Conservation (phyloP, 805 yeast species). For the Kluyveromyces starmeri region DNA sequence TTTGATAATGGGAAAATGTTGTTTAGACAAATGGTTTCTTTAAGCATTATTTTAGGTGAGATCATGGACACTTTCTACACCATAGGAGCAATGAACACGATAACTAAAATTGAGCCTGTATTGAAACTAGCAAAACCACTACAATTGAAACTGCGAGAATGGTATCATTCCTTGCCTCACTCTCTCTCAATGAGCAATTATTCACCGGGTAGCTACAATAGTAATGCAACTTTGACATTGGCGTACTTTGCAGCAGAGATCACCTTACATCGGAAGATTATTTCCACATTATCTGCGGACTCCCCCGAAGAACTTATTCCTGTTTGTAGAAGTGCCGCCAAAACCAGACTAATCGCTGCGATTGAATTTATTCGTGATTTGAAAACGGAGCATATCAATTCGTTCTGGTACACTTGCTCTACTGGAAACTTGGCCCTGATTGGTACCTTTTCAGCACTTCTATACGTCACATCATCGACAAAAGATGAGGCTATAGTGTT, state of each 20-base stretch:
- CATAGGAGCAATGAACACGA: conserved; percentile 48
- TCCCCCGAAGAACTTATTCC: conserved; percentile 45
- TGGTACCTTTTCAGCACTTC: conserved; percentile 79
- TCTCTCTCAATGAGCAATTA: conserved; percentile 55
- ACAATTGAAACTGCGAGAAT: conserved; percentile 58
- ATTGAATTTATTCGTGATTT: conserved; percentile 68
- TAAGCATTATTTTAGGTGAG: conserved; percentile 62
- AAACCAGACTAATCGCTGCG: conserved; percentile 71
- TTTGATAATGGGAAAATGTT: conserved; percentile 61
- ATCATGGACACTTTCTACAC: conserved; percentile 67
- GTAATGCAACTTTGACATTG: conserved; percentile 71
- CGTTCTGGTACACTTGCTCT: conserved; percentile 86
- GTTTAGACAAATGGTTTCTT: conserved; percentile 57
- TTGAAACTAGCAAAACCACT: conserved; percentile 73
- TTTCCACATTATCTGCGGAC: conserved; percentile 39
- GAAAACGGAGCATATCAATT: conserved; percentile 73
- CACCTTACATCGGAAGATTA: conserved; percentile 71
- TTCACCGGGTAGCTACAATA: conserved; percentile 52
- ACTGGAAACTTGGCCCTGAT: conserved; percentile 71
- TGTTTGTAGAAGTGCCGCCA: conserved; percentile 82
- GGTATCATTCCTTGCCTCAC: conserved; percentile 68
- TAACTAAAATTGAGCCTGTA: conserved; percentile 56
- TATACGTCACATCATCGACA: conserved; percentile 57
- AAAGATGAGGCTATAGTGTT: conserved; percentile 57
- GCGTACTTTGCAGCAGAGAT: conserved; percentile 88